Percentiles rank a stretch among this genome's conserved stretches.
Evolutionary conservation across 441 rosid species (phyloP).

Genomic region (Euphorbia celastroides): DNA sequence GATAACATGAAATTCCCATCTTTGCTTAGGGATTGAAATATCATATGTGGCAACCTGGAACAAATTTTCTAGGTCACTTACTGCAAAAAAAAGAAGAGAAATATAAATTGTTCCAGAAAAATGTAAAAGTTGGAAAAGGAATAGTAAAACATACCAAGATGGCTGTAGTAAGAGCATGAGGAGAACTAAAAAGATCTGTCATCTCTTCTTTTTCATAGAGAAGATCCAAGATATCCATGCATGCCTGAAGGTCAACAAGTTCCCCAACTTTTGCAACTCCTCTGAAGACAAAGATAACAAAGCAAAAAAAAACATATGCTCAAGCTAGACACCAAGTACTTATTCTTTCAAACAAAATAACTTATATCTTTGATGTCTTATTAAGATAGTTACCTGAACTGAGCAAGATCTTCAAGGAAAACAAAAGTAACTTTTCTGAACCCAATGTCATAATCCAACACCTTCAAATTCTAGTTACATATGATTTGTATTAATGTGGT

Average conservation of each 20-base stretch:
- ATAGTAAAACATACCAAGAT: slow-evolving; percentile 43
- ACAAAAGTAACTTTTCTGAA: slow-evolving; percentile 45
- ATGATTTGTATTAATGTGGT: slow-evolving; percentile 2
- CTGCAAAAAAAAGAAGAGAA: slow-evolving; percentile 8
- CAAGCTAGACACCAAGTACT: slow-evolving; percentile 2
- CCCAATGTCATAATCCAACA: slow-evolving; percentile 65
- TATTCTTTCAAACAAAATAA: background rate
- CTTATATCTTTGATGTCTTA: background rate
- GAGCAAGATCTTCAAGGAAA: slow-evolving; percentile 50
- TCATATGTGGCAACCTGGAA: slow-evolving; percentile 67
- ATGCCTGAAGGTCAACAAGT: slow-evolving; percentile 57
- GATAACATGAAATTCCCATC: slow-evolving; percentile 69
- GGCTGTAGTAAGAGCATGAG: slow-evolving; percentile 64
- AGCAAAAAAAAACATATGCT: slow-evolving; percentile 1
- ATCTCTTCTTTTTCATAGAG: slow-evolving; percentile 71
- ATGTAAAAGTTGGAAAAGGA: background rate
- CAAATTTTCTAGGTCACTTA: slow-evolving; percentile 18
- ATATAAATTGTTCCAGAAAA: background rate
- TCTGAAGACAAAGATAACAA: slow-evolving; percentile 31
- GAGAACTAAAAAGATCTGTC: slow-evolving; percentile 41
- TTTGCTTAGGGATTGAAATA: slow-evolving; percentile 60
- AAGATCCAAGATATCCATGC: slow-evolving; percentile 88
- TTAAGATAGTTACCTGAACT: slow-evolving; percentile 45
- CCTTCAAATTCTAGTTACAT: slow-evolving; percentile 31
- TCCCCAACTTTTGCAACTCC: slow-evolving; percentile 68